Percentiles rank a stretch among this genome's conserved stretches.
phyloP scores from a whole-genome alignment of 78 protist genomes.

The Bodo saltans region DNA sequence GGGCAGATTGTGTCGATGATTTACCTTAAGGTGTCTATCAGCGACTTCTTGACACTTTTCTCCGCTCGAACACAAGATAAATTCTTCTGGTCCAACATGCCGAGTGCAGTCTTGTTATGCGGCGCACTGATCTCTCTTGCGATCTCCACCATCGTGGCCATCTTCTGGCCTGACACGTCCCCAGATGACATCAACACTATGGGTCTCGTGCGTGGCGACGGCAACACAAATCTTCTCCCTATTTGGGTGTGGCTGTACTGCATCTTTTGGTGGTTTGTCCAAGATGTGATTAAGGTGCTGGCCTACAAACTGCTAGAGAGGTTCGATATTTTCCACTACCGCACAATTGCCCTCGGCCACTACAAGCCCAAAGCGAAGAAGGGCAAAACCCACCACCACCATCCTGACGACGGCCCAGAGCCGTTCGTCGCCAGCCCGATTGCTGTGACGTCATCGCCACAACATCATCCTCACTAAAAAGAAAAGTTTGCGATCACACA shows the following conservation, averaged over 20 bases:
- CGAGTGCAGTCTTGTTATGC: background rate
- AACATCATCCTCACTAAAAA: too few relatives aligned
- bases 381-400: background rate
- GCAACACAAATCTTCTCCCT: background rate
- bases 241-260: background rate
- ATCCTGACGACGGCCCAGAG: background rate
- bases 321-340: background rate
- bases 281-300: background rate
- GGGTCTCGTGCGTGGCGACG: background rate
- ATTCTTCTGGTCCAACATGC: constrained; percentile 6
- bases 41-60: constrained; percentile 35
- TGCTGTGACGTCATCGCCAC: too few relatives aligned
- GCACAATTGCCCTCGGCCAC: too few relatives aligned
- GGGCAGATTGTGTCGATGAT: constrained; percentile 20
- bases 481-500: too few relatives aligned
- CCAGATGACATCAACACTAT: background rate
- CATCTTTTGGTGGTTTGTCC: background rate
- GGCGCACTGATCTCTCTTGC: background rate
- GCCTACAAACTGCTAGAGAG: background rate
- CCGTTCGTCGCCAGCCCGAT: too few relatives aligned
- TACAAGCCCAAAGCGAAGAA: background rate
- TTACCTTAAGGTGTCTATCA: constrained; percentile 32
- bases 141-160: background rate
- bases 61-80: constrained; percentile 24
- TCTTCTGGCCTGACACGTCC: background rate